Evolutionary conservation across 2,329 filamentous ascomycete species (phyloP).

Genomic region (Aspergillus clavatus): DNA sequence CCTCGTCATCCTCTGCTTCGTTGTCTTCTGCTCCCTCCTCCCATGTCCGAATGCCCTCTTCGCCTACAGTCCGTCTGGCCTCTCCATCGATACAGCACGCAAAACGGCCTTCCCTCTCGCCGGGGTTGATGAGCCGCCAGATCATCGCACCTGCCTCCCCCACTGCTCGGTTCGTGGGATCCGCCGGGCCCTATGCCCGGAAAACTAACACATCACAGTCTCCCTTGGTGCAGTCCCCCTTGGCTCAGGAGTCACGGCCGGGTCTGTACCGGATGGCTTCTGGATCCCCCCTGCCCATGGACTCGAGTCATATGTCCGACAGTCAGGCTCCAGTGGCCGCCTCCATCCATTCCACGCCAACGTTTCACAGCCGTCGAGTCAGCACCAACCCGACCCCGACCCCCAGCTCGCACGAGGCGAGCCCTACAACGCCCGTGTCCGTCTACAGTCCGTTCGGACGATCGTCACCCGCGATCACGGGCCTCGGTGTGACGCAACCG

Average conservation of each 20-base stretch:
- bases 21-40: conserved; percentile 13
- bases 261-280: conserved; percentile 23
- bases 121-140: conserved; percentile 26
- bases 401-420: conserved; percentile 32
- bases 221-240: conserved; percentile 35
- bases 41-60: conserved; percentile 27
- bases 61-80: conserved; percentile 23
- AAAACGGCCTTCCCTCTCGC: conserved; percentile 30
- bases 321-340: conserved; percentile 13
- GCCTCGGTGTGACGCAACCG: conserved; percentile 16
- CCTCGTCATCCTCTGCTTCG: conserved; percentile 3
- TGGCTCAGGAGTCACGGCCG: conserved; percentile 30
- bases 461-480: conserved; percentile 26
- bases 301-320: conserved; percentile 17
- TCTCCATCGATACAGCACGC: conserved; percentile 19
- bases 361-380: conserved; percentile 27
- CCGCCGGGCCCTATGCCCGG: conserved; percentile 24
- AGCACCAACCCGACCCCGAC: conserved; percentile 30
- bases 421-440: conserved; percentile 32
- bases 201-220: conserved; percentile 33
- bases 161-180: conserved; percentile 30
- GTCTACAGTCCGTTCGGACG: conserved; percentile 28
- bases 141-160: conserved; percentile 35
- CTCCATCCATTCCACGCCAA: conserved; percentile 31
- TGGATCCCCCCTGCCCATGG: conserved; percentile 24